A percentile compares a stretch with the other conserved stretches of the same genome.
These are phyloP conservation scores for Colletotrichum euphorbiae DNA, from an alignment of 2,329 filamentous ascomycete species.

Conservation along the genomic window DNA sequence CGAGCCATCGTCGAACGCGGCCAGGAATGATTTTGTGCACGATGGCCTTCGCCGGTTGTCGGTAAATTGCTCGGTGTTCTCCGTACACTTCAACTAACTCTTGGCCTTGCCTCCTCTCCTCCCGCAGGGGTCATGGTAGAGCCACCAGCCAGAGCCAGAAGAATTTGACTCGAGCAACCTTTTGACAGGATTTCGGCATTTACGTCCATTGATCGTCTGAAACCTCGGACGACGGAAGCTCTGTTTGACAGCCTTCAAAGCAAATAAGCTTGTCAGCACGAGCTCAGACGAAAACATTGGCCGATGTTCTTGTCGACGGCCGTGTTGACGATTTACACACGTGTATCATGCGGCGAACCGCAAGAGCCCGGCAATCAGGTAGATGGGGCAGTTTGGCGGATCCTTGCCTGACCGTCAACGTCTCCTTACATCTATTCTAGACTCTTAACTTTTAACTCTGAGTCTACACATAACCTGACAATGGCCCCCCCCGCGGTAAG, in stretches of 20 bases:
- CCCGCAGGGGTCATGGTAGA: slow-evolving; percentile 10
- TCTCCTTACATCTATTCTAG: too few species aligned
- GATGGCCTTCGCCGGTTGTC: background rate
- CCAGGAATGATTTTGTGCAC: background rate
- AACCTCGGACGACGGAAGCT: slow-evolving; percentile 27
- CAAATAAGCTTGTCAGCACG: slow-evolving; percentile 9
- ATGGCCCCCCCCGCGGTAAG: too few species aligned
- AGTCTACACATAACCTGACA: too few species aligned
- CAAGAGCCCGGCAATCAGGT: slow-evolving; percentile 14
- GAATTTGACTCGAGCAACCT: background rate
- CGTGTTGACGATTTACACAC: slow-evolving; percentile 23
- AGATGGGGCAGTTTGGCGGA: background rate
- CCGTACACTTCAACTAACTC: slow-evolving; percentile 5
- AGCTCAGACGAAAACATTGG: slow-evolving; percentile 15
- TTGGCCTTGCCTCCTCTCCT: slow-evolving; percentile 12
- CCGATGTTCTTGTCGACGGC: background rate
- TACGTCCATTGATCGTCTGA: slow-evolving; percentile 5
- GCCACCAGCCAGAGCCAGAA: background rate
- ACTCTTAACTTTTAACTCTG: too few species aligned
- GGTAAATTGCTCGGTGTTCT: slow-evolving; percentile 17
- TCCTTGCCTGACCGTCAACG: too few species aligned
- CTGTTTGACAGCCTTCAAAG: slow-evolving; percentile 12
- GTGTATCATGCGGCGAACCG: slow-evolving; percentile 10
- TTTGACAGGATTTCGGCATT: slow-evolving; percentile 12
- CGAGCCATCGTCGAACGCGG: background rate